Evolutionary conservation across 352 stramenopile species (phyloP), one percentile per base, ranked within the genome.

Genomic region (Hyaloperonospora arabidopsidis): DNA sequence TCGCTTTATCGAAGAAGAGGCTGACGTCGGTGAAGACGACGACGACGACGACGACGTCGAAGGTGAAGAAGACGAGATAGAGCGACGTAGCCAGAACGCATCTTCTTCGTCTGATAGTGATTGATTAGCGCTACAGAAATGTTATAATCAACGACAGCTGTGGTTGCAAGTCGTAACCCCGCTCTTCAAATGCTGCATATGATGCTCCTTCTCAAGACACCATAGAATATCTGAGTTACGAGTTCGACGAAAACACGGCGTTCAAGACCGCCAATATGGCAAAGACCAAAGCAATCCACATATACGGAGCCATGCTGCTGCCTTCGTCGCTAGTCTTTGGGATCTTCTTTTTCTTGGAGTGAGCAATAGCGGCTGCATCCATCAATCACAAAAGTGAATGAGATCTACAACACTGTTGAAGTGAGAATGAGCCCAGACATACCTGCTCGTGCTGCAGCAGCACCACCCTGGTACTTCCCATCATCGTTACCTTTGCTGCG

Each of bases 1-100:
- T 49, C 78, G 62, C 1, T 94, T 91, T 61, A 81, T 94, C 48
- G 57, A 91, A 46, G 81, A 94, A 38, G 84, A 94, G 46, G 84
- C 74, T 0, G 77, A 87, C 46, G 76, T 89, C 50, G 76, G 74
- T 8, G 25, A 32, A 32, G 79, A 88, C 39, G 70, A 83, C 22
- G 70, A 74, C 0, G 72, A 83, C 0, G 61, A 71, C 14, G 52
- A 68, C 15, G 50, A 68, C 2, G 63, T 66, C 7, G 63, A 87
- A 32, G 68, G 54, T 3, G 55, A 67, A 15, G 59, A 70, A 19
- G 63, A 87, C 25, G 68, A 54, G 3, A 52, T 67, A 13, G 59
- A 70, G 19, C 54, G 54, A 2, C 43, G 56, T 5, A 47, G 60
- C 38, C 45, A 64, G 18, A 29, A 57, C 34, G 49, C 12, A n/a